Evolutionary conservation across 2,329 filamentous ascomycete genomes (phyloP).

Genomic region (Xylariaceae sp.): DNA sequence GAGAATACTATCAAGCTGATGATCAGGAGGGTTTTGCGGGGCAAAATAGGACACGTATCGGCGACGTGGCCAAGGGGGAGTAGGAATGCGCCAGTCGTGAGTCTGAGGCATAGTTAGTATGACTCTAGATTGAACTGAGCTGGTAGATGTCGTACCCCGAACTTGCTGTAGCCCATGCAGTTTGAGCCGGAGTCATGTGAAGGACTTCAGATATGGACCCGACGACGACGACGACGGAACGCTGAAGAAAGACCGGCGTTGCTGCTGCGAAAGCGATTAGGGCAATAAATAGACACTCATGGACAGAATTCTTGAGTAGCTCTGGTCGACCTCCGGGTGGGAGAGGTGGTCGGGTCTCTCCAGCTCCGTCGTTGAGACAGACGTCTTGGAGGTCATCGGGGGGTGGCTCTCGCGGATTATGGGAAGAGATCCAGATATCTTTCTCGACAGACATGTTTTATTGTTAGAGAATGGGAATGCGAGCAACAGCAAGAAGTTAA

Average conservation of each 20-base stretch:
- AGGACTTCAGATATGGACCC: constrained; percentile 32
- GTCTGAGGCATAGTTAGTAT: constrained; percentile 19
- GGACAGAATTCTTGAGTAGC: constrained; percentile 30
- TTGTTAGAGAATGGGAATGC: constrained; percentile 16
- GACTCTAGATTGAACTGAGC: neutral
- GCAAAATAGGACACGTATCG: constrained; percentile 31
- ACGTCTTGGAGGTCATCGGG: constrained; percentile 37
- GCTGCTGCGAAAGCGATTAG: constrained; percentile 37
- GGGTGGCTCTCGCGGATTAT: constrained; percentile 12
- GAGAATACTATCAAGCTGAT: constrained; percentile 34
- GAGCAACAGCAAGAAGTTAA: constrained; percentile 13
- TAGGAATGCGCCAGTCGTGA: constrained; percentile 38
- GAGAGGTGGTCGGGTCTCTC: constrained; percentile 20
- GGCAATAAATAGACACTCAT: constrained; percentile 36
- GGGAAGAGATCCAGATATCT: constrained; percentile 26
- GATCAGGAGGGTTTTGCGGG: constrained; percentile 37
- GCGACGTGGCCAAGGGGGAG: constrained; percentile 38
- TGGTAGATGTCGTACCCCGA: constrained; percentile 31
- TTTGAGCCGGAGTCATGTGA: constrained; percentile 35
- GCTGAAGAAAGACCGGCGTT: constrained; percentile 38
- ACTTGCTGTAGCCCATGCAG: constrained; percentile 38
- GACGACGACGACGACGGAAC: constrained; percentile 36
- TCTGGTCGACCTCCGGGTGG: constrained; percentile 33
- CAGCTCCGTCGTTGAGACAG: constrained; percentile 33
- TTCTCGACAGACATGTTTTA: constrained; percentile 30